Base-by-base conservation (phyloP, 768 basidiomycete genomes). In the Hypsizygus marmoreus region DNA sequence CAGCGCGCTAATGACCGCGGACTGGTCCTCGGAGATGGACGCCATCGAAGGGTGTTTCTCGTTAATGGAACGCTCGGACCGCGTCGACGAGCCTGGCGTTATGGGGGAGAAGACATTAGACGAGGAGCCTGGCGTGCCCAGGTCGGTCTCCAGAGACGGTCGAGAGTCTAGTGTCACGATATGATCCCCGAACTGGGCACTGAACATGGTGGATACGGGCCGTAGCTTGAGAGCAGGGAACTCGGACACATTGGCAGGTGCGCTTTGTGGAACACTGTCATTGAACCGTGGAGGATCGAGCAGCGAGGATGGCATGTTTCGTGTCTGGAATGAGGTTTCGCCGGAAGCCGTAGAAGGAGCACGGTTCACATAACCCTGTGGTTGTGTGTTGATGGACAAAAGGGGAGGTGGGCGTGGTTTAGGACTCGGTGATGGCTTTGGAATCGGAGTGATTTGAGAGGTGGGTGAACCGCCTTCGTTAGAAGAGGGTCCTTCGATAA, bases 171-270 rank as follows among this genome's bases (percentile, higher is more conserved):
- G 47, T 35, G 55, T 43, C 5, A 74, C 64, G 25, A 79, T 65
- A 38, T 76, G 72, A 23, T 76, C 74, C 7, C 75, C 71, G 56
- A 91, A 87, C 20, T 86, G 81, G 8, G 80, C 69, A 57, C 86
- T 85, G 62, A 92, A 92, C 32, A 84, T 70, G 1, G 82, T 81
- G 16, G 90, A 91, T 13, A 91, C 72, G 2, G 89, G 89, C 12
- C 90, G 79, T 40, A 92, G 66, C 55, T 79, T 82, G 36, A 92
- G 73, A 3, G 77, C 69, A 9, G 84, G 75, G 56, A 91, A 91
- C 40, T 81, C 79, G 1, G 75, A 66, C 7, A 79, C 72, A 34
- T 76, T 70, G 16, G 87, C 74, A 2, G 88, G 88, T 20, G 87
- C 87, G 55, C 84, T 88, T 52, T 76, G 77, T 1, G 84, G 74